Base-by-base conservation (phyloP, 2,329 filamentous ascomycete genomes). In the Neonectria ditissima region DNA sequence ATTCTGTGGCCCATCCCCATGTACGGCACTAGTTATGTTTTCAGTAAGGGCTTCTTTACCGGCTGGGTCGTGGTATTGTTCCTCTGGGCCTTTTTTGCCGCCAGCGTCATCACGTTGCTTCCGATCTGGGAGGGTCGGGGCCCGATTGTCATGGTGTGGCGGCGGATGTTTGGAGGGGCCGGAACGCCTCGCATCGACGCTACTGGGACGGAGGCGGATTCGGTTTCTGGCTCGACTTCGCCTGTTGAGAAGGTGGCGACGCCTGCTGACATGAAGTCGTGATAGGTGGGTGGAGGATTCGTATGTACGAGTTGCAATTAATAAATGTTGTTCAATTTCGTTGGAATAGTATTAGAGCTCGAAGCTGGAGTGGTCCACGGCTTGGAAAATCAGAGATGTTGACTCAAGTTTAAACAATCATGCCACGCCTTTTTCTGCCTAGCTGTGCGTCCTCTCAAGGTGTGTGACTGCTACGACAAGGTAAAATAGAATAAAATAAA, bases 1-100 rank as follows among this genome's bases (percentile, higher is more conserved):
- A 65, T 75, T n/a, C 60, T 76, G 0, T 76, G 74, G 74, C 74
- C 74, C 2, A 72, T 76, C 59, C 74, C 74, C 4, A 65, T 76
- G 59, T 76, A 74, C 41, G 74, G 69, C 10, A 72, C 67, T 4
- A 67, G 66, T 20, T 76, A 75, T 61, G 66, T 76, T 8, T 76
- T 75, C 47, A 72, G 70, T 50, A 70, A 70, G 53, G 50, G 44
- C 10, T 63, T 63, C 56, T 63, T 63, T 18, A 50, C 50, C 1
- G 61, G 61, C n/a, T 63, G 61, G 61, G 61, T 63, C 13, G 61
- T 63, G n/a, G 61, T 63, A 4, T 28, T 63, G 5, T 63, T 63
- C 45, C 61, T 63, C 8, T 63, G 61, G 61, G 61, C 61, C 1
- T 63, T 63, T 18, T 63, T 59, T 14, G 61, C 61, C 1, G 61